Conservation (phyloP, 306 rosid genomes). For the Sphenostylis stenocarpa region DNA sequence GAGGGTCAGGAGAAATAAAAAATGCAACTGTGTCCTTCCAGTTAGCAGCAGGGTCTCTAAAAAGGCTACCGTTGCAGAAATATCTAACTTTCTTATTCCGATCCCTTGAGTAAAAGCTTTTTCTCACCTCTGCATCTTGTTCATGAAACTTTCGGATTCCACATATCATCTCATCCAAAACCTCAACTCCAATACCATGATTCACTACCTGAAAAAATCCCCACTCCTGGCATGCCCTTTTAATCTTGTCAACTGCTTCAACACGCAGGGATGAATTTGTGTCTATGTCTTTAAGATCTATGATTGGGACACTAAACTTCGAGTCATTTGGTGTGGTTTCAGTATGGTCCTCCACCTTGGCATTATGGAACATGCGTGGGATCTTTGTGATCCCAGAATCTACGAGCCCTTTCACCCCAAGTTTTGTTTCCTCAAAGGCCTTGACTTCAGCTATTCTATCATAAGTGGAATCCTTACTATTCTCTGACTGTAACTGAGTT, state of each 20-base stretch:
- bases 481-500: neutral
- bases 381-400: conserved; percentile 33
- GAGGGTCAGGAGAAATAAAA: neutral
- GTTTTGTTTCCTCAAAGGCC: conserved; percentile 24
- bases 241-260: conserved; percentile 1
- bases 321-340: neutral
- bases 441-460: conserved; percentile 4
- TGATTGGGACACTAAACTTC: conserved; percentile 19
- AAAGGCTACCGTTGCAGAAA: conserved; percentile 26
- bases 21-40: conserved; percentile 30
- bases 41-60: conserved; percentile 9
- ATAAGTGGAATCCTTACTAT: neutral
- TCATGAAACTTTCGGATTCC: conserved; percentile 51
- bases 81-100: neutral
- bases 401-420: conserved; percentile 22
- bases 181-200: conserved; percentile 42
- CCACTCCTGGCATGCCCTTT: conserved; percentile 31
- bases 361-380: conserved; percentile 18
- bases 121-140: conserved; percentile 39
- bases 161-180: conserved; percentile 41
- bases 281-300: conserved; percentile 39
- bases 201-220: conserved; percentile 54
- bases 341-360: neutral
- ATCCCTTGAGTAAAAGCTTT: conserved; percentile 31
- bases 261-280: neutral